Percentiles rank a stretch among this genome's conserved stretches.
These are phyloP conservation scores for Lachnellula hyalina DNA, from an alignment of 2,329 filamentous ascomycete species.

Conservation along the genomic window DNA sequence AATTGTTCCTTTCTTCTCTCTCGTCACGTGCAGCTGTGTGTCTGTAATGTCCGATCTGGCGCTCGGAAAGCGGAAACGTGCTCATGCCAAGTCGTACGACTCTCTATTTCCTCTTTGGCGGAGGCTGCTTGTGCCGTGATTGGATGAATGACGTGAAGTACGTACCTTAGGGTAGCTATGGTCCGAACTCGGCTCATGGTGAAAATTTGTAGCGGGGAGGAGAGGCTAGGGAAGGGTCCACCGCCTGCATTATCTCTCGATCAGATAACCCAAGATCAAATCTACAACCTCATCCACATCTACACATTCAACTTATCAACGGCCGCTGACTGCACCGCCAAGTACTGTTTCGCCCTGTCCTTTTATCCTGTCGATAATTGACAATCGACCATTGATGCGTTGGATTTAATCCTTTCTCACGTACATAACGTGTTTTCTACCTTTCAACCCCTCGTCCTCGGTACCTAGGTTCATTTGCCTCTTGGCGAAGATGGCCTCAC, in stretches of 20 bases:
- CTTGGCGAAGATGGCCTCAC: constrained; percentile 32
- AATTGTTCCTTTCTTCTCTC: not conserved
- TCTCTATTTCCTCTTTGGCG: constrained; percentile 3
- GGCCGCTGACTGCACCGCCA: not conserved
- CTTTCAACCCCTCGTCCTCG: not conserved
- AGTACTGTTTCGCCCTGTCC: not conserved
- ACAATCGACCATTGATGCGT: not conserved
- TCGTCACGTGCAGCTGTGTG: constrained; percentile 6
- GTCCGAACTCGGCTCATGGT: constrained; percentile 5
- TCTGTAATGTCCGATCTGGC: not conserved
- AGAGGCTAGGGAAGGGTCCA: not conserved
- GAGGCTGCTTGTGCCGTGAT: constrained; percentile 6
- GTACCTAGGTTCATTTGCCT: not conserved
- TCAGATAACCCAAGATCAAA: constrained; percentile 9
- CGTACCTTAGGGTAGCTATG: too few species aligned
- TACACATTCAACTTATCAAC: not conserved
- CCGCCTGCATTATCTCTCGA: constrained; percentile 2
- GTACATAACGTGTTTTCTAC: not conserved
- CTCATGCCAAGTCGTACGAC: constrained; percentile 7
- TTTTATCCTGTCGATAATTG: not conserved
- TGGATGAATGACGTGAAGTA: constrained; percentile 1
- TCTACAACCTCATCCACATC: not conserved
- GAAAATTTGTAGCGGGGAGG: not conserved
- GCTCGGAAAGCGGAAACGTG: not conserved
- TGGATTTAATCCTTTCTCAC: not conserved